phyloP scores from a whole-genome alignment of 169 alveolate species.

The Cryptosporidium sp. region DNA sequence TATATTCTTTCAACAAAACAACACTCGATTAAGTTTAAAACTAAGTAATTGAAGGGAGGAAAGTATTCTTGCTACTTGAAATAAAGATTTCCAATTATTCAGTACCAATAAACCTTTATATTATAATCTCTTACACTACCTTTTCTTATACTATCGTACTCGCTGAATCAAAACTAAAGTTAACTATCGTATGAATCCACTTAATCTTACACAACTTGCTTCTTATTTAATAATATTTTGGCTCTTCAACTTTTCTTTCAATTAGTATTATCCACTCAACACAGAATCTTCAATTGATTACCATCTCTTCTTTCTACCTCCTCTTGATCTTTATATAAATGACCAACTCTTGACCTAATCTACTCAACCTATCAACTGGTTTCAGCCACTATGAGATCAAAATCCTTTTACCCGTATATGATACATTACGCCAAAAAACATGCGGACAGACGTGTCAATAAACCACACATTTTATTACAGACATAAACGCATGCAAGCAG shows the following conservation, averaged over 20 bases:
- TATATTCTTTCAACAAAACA: neutral
- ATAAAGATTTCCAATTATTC: slow-evolving; percentile 13
- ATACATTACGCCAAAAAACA: slow-evolving; percentile 64
- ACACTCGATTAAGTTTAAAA: neutral
- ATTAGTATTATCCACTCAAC: slow-evolving; percentile 47
- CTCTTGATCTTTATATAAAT: slow-evolving; percentile 19
- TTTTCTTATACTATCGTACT: slow-evolving; percentile 46
- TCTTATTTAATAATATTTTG: slow-evolving; percentile 10
- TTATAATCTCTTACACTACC: slow-evolving; percentile 63
- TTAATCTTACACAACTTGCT: slow-evolving; percentile 57
- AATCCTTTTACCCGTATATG: slow-evolving; percentile 73
- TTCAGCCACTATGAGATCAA: slow-evolving; percentile 72
- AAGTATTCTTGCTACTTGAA: neutral
- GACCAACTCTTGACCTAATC: slow-evolving; percentile 41
- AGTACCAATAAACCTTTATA: slow-evolving; percentile 17
- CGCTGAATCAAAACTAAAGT: slow-evolving; percentile 56
- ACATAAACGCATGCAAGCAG: slow-evolving; percentile 75
- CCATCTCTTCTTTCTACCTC: slow-evolving; percentile 41
- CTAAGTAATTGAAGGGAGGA: neutral
- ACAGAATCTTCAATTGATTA: slow-evolving; percentile 38
- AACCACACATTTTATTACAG: slow-evolving; percentile 71
- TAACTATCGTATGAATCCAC: slow-evolving; percentile 11
- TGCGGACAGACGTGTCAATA: slow-evolving; percentile 76
- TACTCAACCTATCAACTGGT: slow-evolving; percentile 50
- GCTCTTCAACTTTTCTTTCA: slow-evolving; percentile 14